Percentiles rank a stretch among this genome's conserved stretches.
phyloP scores from a whole-genome alignment of 768 basidiomycete genomes.

The Tricholoma terreum region DNA sequence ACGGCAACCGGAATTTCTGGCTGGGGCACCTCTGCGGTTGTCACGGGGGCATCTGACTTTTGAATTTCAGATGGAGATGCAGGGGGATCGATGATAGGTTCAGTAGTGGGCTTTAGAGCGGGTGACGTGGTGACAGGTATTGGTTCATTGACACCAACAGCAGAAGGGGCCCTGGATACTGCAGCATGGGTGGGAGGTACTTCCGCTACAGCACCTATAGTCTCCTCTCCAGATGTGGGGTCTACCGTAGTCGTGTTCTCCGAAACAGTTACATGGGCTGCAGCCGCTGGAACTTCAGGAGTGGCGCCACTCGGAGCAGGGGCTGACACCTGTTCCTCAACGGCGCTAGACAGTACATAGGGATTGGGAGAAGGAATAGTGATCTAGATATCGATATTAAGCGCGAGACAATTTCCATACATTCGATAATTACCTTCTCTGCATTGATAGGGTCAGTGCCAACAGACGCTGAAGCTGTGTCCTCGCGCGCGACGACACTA shows the following conservation, averaged over 20 bases:
- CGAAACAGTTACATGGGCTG: slow-evolving; percentile 39
- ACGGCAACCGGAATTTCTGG: not conserved
- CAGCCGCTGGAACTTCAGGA: slow-evolving; percentile 30
- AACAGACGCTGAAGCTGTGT: slow-evolving; percentile 36
- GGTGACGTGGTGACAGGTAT: not conserved
- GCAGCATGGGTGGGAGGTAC: slow-evolving; percentile 7
- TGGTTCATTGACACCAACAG: not conserved
- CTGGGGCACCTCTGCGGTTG: not conserved
- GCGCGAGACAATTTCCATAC: not conserved
- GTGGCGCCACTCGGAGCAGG: slow-evolving; percentile 11
- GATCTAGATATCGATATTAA: slow-evolving; percentile 19
- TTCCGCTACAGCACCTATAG: slow-evolving; percentile 3
- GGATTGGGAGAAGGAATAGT: slow-evolving; percentile 28
- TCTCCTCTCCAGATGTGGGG: not conserved
- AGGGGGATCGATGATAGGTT: not conserved
- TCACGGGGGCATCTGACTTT: not conserved
- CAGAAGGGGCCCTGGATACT: too few species aligned
- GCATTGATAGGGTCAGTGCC: slow-evolving; percentile 31
- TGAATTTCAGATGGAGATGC: not conserved
- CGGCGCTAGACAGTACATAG: slow-evolving; percentile 15
- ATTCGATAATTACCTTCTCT: slow-evolving; percentile 13
- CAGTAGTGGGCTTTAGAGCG: not conserved
- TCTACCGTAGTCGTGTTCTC: slow-evolving; percentile 28
- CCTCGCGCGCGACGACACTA: slow-evolving; percentile 35
- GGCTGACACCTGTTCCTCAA: slow-evolving; percentile 14